Conservation (phyloP, 495 filamentous ascomycete genomes). For the Xylaria flabelliformis region DNA sequence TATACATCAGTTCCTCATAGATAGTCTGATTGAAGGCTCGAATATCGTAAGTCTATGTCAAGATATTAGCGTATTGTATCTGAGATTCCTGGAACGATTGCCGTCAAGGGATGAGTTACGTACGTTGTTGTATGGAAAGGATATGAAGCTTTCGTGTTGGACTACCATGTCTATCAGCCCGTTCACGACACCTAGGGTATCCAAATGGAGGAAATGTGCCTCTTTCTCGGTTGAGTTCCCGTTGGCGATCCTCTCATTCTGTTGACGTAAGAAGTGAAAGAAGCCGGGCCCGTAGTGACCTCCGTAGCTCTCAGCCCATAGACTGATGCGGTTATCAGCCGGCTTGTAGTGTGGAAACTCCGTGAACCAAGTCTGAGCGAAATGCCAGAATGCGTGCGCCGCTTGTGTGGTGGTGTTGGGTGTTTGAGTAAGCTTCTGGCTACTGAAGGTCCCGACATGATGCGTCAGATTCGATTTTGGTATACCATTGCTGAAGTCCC, state of each 20-base stretch:
- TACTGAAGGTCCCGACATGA: conserved; percentile 71
- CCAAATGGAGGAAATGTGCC: conserved; percentile 60
- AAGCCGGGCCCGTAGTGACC: conserved; percentile 70
- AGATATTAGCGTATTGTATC: not conserved
- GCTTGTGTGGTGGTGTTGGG: conserved; percentile 71
- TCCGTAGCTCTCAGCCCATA: conserved; percentile 71
- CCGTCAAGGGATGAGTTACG: not conserved
- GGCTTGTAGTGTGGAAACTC: conserved; percentile 73
- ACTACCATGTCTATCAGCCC: conserved; percentile 69
- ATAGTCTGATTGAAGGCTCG: conserved; percentile 56
- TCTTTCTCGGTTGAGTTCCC: conserved; percentile 54
- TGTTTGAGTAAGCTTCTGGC: conserved; percentile 56
- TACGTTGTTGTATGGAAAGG: conserved; percentile 18
- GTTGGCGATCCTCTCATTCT: conserved; percentile 61
- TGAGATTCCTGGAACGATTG: not conserved
- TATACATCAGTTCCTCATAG: conserved; percentile 46
- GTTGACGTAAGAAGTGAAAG: conserved; percentile 65
- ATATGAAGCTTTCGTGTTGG: conserved; percentile 17
- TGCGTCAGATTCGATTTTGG: conserved; percentile 37
- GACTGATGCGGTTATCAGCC: conserved; percentile 49
- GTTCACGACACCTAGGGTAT: conserved; percentile 68
- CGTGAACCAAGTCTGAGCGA: conserved; percentile 69
- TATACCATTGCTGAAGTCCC: conserved; percentile 35
- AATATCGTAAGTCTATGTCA: conserved; percentile 68
- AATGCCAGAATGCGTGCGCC: conserved; percentile 70